These are phyloP conservation scores for Acrodontium crateriforme DNA, from an alignment of 2,329 filamentous ascomycete species.

Conservation along the genomic window DNA sequence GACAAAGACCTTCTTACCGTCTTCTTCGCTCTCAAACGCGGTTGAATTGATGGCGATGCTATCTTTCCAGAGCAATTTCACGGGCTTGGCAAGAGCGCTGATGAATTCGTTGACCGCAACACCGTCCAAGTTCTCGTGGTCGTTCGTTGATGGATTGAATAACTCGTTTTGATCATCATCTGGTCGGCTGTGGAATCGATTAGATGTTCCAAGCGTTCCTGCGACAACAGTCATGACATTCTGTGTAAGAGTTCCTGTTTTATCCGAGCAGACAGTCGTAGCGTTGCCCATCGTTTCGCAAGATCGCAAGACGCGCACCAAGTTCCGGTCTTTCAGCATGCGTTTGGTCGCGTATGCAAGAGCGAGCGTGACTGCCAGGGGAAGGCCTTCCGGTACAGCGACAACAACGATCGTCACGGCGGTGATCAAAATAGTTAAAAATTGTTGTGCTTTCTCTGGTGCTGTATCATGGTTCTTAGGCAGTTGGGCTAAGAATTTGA, in stretches of 20 bases:
- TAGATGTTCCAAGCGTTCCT: slow-evolving; percentile 48
- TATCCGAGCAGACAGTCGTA: slow-evolving; percentile 67
- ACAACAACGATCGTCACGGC: slow-evolving; percentile 55
- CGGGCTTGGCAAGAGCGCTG: slow-evolving; percentile 35
- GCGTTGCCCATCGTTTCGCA: slow-evolving; percentile 62
- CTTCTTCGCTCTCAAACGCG: slow-evolving; percentile 51
- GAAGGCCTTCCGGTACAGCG: slow-evolving; percentile 54
- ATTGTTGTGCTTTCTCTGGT: slow-evolving; percentile 62
- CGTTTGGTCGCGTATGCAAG: slow-evolving; percentile 53
- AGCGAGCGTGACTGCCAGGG: slow-evolving; percentile 54
- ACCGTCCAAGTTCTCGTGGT: slow-evolving; percentile 29
- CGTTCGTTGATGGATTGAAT: slow-evolving; percentile 9
- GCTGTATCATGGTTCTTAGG: slow-evolving; percentile 39
- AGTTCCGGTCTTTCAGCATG: slow-evolving; percentile 56
- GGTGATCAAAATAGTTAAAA: slow-evolving; percentile 49
- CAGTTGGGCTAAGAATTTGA: slow-evolving; percentile 66
- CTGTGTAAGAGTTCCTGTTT: slow-evolving; percentile 61
- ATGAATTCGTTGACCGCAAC: slow-evolving; percentile 42
- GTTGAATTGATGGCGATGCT: slow-evolving; percentile 57
- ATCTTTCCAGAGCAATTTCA: slow-evolving; percentile 45
- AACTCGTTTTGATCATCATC: slow-evolving; percentile 13
- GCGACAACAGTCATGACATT: slow-evolving; percentile 68
- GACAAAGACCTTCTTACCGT: slow-evolving; percentile 47
- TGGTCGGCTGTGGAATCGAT: slow-evolving; percentile 38
- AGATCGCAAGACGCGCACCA: slow-evolving; percentile 53